Evolutionary conservation across 1,284 basidiomycete species (phyloP).

Genomic region (Trichosporon faecale): DNA sequence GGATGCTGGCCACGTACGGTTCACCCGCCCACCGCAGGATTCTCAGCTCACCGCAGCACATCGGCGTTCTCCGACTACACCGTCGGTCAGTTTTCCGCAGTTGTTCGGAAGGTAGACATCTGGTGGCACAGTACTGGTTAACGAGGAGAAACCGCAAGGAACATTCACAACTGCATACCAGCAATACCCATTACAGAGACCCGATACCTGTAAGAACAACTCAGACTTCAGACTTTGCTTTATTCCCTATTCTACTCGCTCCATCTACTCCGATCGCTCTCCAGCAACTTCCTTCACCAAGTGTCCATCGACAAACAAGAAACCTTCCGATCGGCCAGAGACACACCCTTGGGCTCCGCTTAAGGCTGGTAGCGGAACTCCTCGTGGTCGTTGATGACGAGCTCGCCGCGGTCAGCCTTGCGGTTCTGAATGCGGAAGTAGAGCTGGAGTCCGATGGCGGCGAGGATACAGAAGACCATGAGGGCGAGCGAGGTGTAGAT

Average conservation of each 20-base stretch:
- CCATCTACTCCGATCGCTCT: neutral
- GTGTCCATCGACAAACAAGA: no score
- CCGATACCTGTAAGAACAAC: neutral
- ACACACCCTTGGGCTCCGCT: neutral
- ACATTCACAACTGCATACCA: neutral
- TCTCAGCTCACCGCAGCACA: neutral
- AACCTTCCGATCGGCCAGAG: no score
- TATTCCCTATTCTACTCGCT: neutral
- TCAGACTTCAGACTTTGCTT: neutral
- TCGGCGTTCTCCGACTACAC: neutral
- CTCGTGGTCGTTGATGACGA: slow-evolving; percentile 15
- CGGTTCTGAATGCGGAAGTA: slow-evolving; percentile 22
- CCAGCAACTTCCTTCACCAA: no score
- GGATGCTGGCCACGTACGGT: neutral
- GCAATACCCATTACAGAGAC: neutral
- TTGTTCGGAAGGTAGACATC: neutral
- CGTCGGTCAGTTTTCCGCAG: neutral
- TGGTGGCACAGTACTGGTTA: neutral
- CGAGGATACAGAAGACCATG: slow-evolving; percentile 29
- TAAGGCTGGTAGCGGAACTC: slow-evolving; percentile 16
- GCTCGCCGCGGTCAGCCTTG: slow-evolving; percentile 11
- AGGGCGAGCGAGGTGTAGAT: slow-evolving; percentile 33
- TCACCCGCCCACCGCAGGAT: neutral
- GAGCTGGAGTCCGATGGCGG: slow-evolving; percentile 24
- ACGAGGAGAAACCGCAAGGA: neutral